A percentile compares a stretch with the other conserved stretches of the same genome.
phyloP scores from a whole-genome alignment of 257 asterid species.

The Cruciata laevipes region DNA sequence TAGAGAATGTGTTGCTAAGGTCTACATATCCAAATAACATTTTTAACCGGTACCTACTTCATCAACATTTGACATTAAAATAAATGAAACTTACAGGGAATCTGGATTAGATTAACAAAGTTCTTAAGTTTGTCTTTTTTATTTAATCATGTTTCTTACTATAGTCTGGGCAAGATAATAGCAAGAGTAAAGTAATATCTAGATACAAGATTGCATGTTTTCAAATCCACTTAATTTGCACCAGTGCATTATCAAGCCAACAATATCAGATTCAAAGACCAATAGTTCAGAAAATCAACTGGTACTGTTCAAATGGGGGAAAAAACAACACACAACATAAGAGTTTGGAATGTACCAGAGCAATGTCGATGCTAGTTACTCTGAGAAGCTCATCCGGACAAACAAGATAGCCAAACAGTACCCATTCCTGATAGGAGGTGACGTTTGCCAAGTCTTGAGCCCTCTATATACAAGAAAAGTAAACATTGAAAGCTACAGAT shows the following conservation, averaged over 20 bases:
- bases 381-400: constrained; percentile 98
- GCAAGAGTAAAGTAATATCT: background rate
- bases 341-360: constrained; percentile 53
- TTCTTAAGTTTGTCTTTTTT: background rate
- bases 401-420: constrained; percentile 88
- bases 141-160: constrained; percentile 1
- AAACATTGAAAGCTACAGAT: constrained; percentile 9
- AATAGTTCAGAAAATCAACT: constrained; percentile 11
- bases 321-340: constrained; percentile 12
- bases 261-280: background rate
- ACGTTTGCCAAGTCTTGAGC: constrained; percentile 99
- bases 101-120: background rate
- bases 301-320: constrained; percentile 6
- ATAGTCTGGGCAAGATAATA: background rate
- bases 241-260: background rate
- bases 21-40: background rate
- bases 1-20: background rate
- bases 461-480: constrained; percentile 46
- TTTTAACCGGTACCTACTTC: background rate
- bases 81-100: background rate
- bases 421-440: constrained; percentile 95
- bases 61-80: background rate
- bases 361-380: constrained; percentile 97
- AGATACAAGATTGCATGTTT: background rate
- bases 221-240: background rate